Base-by-base conservation (phyloP, 2,329 filamentous ascomycete species). In the Mycocentrospora acerina region DNA sequence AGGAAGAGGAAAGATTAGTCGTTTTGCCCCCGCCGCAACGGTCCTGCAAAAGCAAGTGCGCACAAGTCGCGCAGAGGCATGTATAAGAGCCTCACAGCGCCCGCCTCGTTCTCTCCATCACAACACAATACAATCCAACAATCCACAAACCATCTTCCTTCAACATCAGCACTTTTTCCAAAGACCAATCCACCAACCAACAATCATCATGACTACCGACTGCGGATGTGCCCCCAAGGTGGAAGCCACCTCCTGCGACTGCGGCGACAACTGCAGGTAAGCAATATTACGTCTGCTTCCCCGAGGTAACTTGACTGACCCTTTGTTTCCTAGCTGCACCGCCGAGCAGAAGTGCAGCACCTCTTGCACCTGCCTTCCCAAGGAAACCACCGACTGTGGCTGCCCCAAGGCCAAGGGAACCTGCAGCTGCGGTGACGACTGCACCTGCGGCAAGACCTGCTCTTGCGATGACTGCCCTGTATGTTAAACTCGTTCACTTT, bases 41-140 rank as follows among this genome's bases (percentile, higher is more conserved):
- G 14, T 15, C 16, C 29, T 16, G 29, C 8, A 18, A 16, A 16
- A 31, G 14, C 14, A 17, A 8, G 29, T 40, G n/a, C 47, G 47
- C 47, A 50, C 47, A 55, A 54, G 44, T 48, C 44, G 53, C 53
- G 50, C 50, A 55, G 34, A 24, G n/a, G 12, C 5, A 24, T 44
- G 26, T 44, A 48, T 55, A 53, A 44, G 26, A 37, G 13, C 14
- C 26, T 11, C 3, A 15, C 16, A 14, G 24, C 18, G 8, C n/a
- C 12, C 10, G 9, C 10, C 13, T 8, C 5, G n/a, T 17, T 4
- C 9, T n/a, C 13, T 15, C 17, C 18, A 42, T 29, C 36, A 48
- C 32, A 19, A 28, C 24, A 25, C 30, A 35, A 35, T 17, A 15
- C 19, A 17, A 31, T n/a, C 26, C 8, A 15, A 36, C 24, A 36